A percentile compares a stretch with the other conserved stretches of the same genome.
These are phyloP conservation scores for Mycotypha africana DNA, from an alignment of 371 early-diverging fungal genomes.

Conservation along the genomic window DNA sequence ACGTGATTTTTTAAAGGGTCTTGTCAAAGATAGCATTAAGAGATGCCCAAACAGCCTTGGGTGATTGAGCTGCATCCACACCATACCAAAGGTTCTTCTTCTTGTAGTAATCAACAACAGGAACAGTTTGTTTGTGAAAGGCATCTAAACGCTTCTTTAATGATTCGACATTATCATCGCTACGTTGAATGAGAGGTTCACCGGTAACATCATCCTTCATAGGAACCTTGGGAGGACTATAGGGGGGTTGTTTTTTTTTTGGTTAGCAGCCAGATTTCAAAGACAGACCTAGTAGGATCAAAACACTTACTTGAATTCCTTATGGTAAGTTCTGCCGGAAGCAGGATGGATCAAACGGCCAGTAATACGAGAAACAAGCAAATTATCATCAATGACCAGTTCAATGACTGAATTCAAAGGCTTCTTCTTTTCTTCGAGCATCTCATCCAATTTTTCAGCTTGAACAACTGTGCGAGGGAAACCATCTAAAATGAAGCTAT, in stretches of 20 bases:
- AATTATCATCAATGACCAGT: conserved; percentile 87
- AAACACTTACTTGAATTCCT: conserved; percentile 69
- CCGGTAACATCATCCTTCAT: conserved; percentile 96
- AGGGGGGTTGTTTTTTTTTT: background rate
- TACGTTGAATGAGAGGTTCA: conserved; percentile 94
- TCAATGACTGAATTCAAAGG: conserved; percentile 91
- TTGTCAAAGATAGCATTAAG: conserved; percentile 84
- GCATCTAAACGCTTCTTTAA: conserved; percentile 89
- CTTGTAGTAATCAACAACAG: conserved; percentile 97
- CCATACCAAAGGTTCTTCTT: conserved; percentile 85
- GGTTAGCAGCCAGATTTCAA: too few relatives aligned
- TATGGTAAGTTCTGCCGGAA: conserved; percentile 97
- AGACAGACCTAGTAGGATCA: too few relatives aligned
- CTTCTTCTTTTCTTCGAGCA: conserved; percentile 80
- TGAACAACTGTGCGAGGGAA: conserved; percentile 99
- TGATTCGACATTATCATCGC: conserved; percentile 96
- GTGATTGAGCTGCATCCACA: conserved; percentile 92
- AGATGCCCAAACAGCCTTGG: conserved; percentile 87
- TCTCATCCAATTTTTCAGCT: conserved; percentile 96
- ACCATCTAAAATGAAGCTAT: conserved; percentile 98
- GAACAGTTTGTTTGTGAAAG: conserved; percentile 96
- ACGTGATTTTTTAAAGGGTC: conserved; percentile 20
- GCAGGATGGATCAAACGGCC: conserved; percentile 93
- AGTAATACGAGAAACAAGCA: conserved; percentile 94
- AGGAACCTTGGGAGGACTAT: conserved; percentile 85